phyloP scores from a whole-genome alignment of 177 flowering plant genomes.

The Tripterygium wilfordii region DNA sequence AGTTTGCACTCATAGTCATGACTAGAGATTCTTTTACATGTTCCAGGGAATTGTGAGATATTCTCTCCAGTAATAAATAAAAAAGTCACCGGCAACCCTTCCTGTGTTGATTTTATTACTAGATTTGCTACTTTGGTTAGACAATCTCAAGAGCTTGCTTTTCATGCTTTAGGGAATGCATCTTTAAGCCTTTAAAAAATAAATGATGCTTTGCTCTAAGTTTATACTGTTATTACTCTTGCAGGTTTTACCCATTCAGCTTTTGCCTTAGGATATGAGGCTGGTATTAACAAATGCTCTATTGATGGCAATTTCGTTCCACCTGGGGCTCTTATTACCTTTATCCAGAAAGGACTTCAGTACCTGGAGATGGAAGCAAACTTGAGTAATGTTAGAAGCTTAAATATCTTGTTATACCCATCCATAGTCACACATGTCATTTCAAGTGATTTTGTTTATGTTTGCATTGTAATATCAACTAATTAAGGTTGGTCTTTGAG shows the following conservation, averaged over 20 bases:
- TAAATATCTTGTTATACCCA: slow-evolving; percentile 1
- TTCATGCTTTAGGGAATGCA: too few relatives aligned
- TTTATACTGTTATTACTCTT: neutral
- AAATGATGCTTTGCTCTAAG: neutral
- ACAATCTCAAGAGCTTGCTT: too few relatives aligned
- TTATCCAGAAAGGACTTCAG: slow-evolving; percentile 49
- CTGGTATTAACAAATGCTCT: slow-evolving; percentile 38
- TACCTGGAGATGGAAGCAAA: slow-evolving; percentile 55
- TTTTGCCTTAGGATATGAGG: slow-evolving; percentile 47
- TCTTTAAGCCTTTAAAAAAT: too few relatives aligned
- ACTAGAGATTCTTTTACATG: too few relatives aligned
- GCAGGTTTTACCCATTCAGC: slow-evolving; percentile 51
- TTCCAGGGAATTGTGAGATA: too few relatives aligned
- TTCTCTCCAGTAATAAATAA: too few relatives aligned
- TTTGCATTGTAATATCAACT: slow-evolving; percentile 7
- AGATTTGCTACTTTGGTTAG: too few relatives aligned
- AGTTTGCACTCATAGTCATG: too few relatives aligned
- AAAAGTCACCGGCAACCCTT: too few relatives aligned
- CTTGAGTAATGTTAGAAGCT: slow-evolving; percentile 36
- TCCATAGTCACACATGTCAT: neutral
- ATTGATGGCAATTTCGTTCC: slow-evolving; percentile 53
- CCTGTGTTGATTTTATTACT: too few relatives aligned
- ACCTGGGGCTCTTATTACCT: slow-evolving; percentile 44
- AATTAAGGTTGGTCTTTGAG: slow-evolving; percentile 23
- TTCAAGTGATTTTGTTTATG: neutral